Evolutionary conservation across 352 stramenopile genomes (phyloP), one percentile per base, ranked within the genome.

Genomic region (Pythium apleroticum): DNA sequence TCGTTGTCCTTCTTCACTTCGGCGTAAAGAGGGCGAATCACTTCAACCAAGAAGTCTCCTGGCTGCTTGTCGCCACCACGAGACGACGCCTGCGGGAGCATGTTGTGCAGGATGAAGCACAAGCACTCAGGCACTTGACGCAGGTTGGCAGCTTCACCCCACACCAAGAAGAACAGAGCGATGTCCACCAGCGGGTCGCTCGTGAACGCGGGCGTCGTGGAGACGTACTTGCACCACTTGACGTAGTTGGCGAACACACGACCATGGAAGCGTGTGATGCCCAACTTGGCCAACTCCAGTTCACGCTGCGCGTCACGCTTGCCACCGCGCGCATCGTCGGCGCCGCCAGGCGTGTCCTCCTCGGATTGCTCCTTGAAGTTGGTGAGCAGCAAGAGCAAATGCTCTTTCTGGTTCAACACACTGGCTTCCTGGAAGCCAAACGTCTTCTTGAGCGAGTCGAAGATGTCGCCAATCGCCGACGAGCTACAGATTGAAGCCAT

Each of bases 381-480:
- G 31, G 86, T 94, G 30, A 94, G 65, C 68, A 91, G 75, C 45
- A 94, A 72, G 61, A 90, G 57, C 70, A 94, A 65, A 65, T 95
- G 83, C 68, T 93, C 86, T 61, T 81, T 81, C 66, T 93, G 84
- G 67, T 91, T 92, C 49, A 75, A 70, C 14, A 85, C 77, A 72
- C 90, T 97, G 43, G 79, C 53, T 27, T 96, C 87, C 76, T 99
- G 96, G 73, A 99, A 99, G 4, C 96, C 96, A 70, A 98, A 98
- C 41, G 96, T 97, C 63, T 90, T 91, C 52, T 97, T 97, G 20
- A 98, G 65, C 52, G 95, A 92, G 65, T 98, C 95, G 66, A 97
- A 98, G 49, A 94, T 81, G 55, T 94, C 75, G 57, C 83, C 84
- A 37, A 77, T 54, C 17, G 63, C 72, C n/a, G 78, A 77, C 31